A percentile compares a stretch with the other conserved stretches of the same genome.
Evolutionary conservation across 495 filamentous ascomycete genomes (phyloP).

Genomic region (Lepraria neglecta): DNA sequence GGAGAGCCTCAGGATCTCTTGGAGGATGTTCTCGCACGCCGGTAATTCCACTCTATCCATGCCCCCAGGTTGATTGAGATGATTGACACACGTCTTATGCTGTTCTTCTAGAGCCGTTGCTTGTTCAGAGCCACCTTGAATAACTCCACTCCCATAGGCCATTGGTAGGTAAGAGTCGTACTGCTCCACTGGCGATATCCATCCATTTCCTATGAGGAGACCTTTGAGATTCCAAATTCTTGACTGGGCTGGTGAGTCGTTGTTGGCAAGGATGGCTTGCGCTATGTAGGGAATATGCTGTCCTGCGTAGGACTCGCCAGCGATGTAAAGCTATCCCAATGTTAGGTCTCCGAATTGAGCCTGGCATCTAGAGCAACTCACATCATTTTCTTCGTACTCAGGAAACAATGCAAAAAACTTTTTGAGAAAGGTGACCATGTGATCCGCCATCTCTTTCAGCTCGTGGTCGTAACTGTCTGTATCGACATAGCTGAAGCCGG

Average conservation of each 20-base stretch:
- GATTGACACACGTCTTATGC: slow-evolving; percentile 56
- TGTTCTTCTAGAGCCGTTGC: slow-evolving; percentile 63
- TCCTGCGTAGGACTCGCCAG: slow-evolving; percentile 93
- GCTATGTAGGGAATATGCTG: slow-evolving; percentile 98
- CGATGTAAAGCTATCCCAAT: slow-evolving; percentile 70
- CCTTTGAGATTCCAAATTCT: slow-evolving; percentile 74
- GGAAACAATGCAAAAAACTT: slow-evolving; percentile 88
- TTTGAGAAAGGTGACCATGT: slow-evolving; percentile 82
- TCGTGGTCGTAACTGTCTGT: slow-evolving; percentile 79
- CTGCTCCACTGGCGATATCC: slow-evolving; percentile 86
- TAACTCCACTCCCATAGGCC: slow-evolving; percentile 64
- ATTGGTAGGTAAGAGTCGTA: slow-evolving; percentile 83
- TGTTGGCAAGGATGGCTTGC: slow-evolving; percentile 76
- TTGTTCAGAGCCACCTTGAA: slow-evolving; percentile 56
- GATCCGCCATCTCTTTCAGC: slow-evolving; percentile 78
- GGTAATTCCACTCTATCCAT: slow-evolving; percentile 57
- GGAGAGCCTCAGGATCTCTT: slow-evolving; percentile 58
- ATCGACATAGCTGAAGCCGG: slow-evolving; percentile 91
- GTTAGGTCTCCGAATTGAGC: slow-evolving; percentile 28
- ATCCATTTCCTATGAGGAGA: slow-evolving; percentile 91
- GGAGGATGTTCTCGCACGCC: slow-evolving; percentile 68
- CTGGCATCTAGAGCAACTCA: slow-evolving; percentile 41
- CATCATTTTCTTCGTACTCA: slow-evolving; percentile 88
- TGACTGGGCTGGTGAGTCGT: slow-evolving; percentile 39
- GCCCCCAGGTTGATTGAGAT: slow-evolving; percentile 46